Percentiles rank a stretch among this genome's conserved stretches.
phyloP scores from a whole-genome alignment of 2,329 filamentous ascomycete species.

The Penicillium oxalicum region DNA sequence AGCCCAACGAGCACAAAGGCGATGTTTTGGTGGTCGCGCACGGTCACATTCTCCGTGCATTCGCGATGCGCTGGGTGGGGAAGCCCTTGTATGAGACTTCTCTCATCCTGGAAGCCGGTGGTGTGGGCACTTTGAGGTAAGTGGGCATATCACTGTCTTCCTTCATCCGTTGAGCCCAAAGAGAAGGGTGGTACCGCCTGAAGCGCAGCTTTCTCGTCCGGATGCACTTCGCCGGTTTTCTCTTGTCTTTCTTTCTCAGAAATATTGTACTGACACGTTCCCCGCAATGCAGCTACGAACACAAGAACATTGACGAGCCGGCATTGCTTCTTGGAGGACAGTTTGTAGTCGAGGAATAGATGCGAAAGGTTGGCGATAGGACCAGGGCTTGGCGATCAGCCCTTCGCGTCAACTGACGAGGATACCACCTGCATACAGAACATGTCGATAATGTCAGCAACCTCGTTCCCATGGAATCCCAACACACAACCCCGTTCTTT shows the following conservation, averaged over 20 bases:
- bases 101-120: slow-evolving; percentile 83
- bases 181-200: no score
- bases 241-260: no score
- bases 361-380: background rate
- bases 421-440: no score
- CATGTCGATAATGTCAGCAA: no score
- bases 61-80: slow-evolving; percentile 79
- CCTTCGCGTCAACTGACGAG: no score
- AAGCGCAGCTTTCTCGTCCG: no score
- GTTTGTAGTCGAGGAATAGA: slow-evolving; percentile 47
- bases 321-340: slow-evolving; percentile 72
- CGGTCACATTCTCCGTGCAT: slow-evolving; percentile 80
- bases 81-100: slow-evolving; percentile 68
- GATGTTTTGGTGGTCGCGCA: slow-evolving; percentile 81
- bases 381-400: background rate
- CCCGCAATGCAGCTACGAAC: slow-evolving; percentile 60
- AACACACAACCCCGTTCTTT: background rate
- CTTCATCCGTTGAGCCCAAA: no score
- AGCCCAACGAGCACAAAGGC: slow-evolving; percentile 44
- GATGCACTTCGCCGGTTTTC: no score
- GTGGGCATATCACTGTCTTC: slow-evolving; percentile 7
- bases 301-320: slow-evolving; percentile 70
- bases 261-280: background rate
- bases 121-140: slow-evolving; percentile 71
- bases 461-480: background rate